Base-by-base conservation (phyloP, 805 yeast species). In the Candida ficus region DNA sequence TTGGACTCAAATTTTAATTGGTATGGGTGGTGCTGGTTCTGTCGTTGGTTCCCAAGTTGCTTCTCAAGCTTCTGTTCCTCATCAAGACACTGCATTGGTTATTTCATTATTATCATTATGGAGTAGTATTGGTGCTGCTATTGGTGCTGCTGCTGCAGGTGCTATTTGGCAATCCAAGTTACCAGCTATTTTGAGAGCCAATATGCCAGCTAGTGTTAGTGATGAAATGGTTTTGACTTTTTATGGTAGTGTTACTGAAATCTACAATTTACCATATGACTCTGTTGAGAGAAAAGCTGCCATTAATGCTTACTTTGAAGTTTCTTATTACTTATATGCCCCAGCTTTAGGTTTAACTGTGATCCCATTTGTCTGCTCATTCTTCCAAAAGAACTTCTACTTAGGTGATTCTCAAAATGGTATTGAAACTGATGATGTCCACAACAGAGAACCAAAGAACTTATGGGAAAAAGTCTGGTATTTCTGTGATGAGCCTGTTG, bases 31-130 rank as follows among this genome's bases (percentile, higher is more conserved):
- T 47, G 66, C 70, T 29, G 59, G 59, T 37, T 51, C 62, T 16
- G 63, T 57, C 34, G 52, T 66, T 41, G 67, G 66, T 32, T 52
- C 68, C 7, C 57, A 55, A 37, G 60, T 66, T 17, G 63, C 70
- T 7, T 58, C 64, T 1, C 68, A 64, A 47, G 70, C 69, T 4
- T 61, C 70, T 17, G 71, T 68, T 23, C 67, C 67, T 34, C 66
- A 62, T 45, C 66, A 66, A 37, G 70, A 66, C 50, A 56, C 65
- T 41, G 66, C 73, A 13, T 49, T 62, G 43, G 61, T 62, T 40
- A 62, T 69, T 34, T 56, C 70, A 1, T 36, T 68, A 19, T 43
- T 67, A 29, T 52, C 57, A 14, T 49, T 67, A 35, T 61, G 59
- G 55, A 48, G 61, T 7, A 46, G 55, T 16, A 60, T 67, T 43